Percentiles rank a stretch among this genome's conserved stretches.
Evolutionary conservation across 140 eudicot genomes (phyloP).

Genomic region (Stevia rebaudiana): DNA sequence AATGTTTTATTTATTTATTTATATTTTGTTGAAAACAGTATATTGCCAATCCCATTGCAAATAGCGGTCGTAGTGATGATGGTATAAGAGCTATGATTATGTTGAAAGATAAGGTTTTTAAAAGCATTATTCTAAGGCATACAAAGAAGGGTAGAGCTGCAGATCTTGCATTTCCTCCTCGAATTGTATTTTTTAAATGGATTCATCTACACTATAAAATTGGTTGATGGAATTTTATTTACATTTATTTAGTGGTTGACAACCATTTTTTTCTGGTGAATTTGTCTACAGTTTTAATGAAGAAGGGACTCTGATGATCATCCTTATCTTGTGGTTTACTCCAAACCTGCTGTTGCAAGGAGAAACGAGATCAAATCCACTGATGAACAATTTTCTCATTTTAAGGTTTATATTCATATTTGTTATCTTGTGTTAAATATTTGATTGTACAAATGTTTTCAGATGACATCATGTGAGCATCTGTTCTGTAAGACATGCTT

Average conservation of each 20-base stretch:
- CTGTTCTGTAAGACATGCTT: slow-evolving; percentile 71
- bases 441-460: slow-evolving; percentile 2
- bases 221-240: not conserved
- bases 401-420: not conserved
- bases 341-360: slow-evolving; percentile 49
- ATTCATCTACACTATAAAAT: not conserved
- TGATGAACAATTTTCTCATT: slow-evolving; percentile 40
- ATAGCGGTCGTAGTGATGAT: slow-evolving; percentile 33
- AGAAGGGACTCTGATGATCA: slow-evolving; percentile 79
- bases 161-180: slow-evolving; percentile 92
- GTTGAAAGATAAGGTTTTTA: slow-evolving; percentile 71
- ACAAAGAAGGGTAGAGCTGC: slow-evolving; percentile 88
- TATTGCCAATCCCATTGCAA: slow-evolving; percentile 68
- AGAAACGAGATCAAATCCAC: slow-evolving; percentile 25
- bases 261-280: slow-evolving; percentile 1
- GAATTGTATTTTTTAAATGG: slow-evolving; percentile 51
- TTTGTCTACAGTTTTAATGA: slow-evolving; percentile 52
- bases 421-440: not conserved
- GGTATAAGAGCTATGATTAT: slow-evolving; percentile 73
- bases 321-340: slow-evolving; percentile 90
- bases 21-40: slow-evolving; percentile 27
- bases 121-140: slow-evolving; percentile 64
- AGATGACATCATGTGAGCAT: slow-evolving; percentile 85
- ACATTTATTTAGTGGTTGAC: not conserved
- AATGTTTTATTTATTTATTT: not conserved